Evolutionary conservation across 1,284 basidiomycete species (phyloP).

Genomic region (Taiwanofungus camphoratus): DNA sequence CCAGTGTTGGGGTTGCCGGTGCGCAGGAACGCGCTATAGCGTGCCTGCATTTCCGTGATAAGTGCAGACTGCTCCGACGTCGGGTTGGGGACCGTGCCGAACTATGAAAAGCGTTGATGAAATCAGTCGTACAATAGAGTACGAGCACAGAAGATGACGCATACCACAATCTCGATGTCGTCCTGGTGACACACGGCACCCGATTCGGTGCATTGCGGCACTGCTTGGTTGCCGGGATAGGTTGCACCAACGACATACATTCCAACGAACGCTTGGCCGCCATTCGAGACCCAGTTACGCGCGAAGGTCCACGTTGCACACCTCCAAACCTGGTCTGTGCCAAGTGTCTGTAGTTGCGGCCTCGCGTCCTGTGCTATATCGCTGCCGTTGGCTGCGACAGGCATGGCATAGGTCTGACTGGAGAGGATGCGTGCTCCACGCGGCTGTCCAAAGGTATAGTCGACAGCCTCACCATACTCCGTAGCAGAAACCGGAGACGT

Average conservation of each 20-base stretch:
- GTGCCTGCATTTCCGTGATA: constrained; percentile 57
- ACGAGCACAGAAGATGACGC: constrained; percentile 18
- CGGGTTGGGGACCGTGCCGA: constrained; percentile 59
- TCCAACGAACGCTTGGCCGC: constrained; percentile 66
- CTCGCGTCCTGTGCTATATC: constrained; percentile 42
- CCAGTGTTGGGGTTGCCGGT: constrained; percentile 54
- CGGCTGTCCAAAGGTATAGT: constrained; percentile 41
- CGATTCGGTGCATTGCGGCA: constrained; percentile 46
- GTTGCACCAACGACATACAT: constrained; percentile 62
- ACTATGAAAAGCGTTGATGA: constrained; percentile 32
- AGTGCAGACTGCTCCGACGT: constrained; percentile 51
- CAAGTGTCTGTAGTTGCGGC: constrained; percentile 49
- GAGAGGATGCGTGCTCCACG: constrained; percentile 43
- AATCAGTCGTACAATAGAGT: not conserved
- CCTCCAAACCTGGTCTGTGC: constrained; percentile 67
- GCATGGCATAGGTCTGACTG: constrained; percentile 46
- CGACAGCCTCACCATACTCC: constrained; percentile 37
- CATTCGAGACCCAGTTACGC: constrained; percentile 53
- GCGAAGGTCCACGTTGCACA: constrained; percentile 71
- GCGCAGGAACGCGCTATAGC: constrained; percentile 61
- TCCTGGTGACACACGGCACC: constrained; percentile 69
- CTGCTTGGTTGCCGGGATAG: constrained; percentile 57
- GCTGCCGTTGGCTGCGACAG: constrained; percentile 26
- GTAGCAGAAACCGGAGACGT: constrained; percentile 34
- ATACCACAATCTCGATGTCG: constrained; percentile 67